Evolutionary conservation across 2,329 filamentous ascomycete genomes (phyloP).

Genomic region (Botryotinia calthae): DNA sequence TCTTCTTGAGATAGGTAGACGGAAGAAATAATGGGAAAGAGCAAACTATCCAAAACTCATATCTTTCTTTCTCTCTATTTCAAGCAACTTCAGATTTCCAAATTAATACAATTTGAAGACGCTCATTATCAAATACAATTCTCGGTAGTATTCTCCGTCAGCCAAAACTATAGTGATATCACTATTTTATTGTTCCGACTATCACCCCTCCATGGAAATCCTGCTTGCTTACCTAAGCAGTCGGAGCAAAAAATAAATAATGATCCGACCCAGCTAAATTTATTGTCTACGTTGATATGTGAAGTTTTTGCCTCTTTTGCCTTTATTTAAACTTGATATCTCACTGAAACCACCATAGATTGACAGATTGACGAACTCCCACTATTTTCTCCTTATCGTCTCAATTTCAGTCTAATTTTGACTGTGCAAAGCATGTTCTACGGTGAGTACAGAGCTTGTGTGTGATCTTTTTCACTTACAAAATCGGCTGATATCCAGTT

Average conservation of each 20-base stretch:
- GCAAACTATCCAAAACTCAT: not conserved
- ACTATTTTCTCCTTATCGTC: not conserved
- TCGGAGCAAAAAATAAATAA: constrained; percentile 17
- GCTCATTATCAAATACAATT: not conserved
- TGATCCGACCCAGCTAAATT: constrained; percentile 13
- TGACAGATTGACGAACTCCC: not conserved
- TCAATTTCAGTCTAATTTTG: not conserved
- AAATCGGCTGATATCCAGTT: constrained; percentile 3
- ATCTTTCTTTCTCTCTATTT: not conserved
- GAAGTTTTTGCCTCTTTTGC: constrained; percentile 17
- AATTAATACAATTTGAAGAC: not conserved
- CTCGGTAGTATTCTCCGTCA: constrained; percentile 1
- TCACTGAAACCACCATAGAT: not conserved
- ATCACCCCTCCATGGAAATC: not conserved
- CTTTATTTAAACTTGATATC: not conserved
- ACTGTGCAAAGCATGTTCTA: constrained; percentile 30
- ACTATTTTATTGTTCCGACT: not conserved
- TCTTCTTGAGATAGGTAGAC: not conserved
- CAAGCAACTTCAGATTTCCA: not conserved
- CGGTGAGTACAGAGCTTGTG: constrained; percentile 21
- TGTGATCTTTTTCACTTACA: not conserved
- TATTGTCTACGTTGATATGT: not conserved
- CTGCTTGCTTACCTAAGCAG: constrained; percentile 14
- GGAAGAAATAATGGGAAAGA: not conserved
- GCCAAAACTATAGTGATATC: not conserved